A percentile compares a stretch with the other conserved stretches of the same genome.
Evolutionary conservation across 805 yeast genomes (phyloP).

Genomic region (Candida jianshihensis): DNA sequence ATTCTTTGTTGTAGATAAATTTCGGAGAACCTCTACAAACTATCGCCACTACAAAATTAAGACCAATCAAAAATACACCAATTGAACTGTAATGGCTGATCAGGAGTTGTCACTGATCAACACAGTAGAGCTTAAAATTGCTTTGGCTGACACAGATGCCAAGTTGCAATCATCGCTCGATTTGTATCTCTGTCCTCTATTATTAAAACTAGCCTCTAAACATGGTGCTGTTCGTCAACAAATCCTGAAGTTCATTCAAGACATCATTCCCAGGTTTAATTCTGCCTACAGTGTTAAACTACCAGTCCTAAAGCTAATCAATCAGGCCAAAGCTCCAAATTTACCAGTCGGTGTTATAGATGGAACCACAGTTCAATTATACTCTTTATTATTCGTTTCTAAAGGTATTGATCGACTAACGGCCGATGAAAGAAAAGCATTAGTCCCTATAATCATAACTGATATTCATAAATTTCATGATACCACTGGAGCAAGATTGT

Average conservation of each 20-base stretch:
- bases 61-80: background rate
- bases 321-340: slow-evolving; percentile 57
- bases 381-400: slow-evolving; percentile 59
- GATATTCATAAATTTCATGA: slow-evolving; percentile 36
- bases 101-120: slow-evolving; percentile 56
- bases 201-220: slow-evolving; percentile 72
- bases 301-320: slow-evolving; percentile 56
- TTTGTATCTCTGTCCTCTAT: slow-evolving; percentile 66
- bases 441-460: slow-evolving; percentile 42
- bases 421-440: slow-evolving; percentile 26
- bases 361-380: slow-evolving; percentile 46
- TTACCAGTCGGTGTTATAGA: slow-evolving; percentile 32
- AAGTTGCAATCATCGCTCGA: slow-evolving; percentile 57
- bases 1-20: no score
- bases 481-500: slow-evolving; percentile 47
- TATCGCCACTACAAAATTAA: no score
- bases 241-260: slow-evolving; percentile 59
- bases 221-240: slow-evolving; percentile 59
- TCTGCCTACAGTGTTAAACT: slow-evolving; percentile 47
- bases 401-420: slow-evolving; percentile 56
- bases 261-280: slow-evolving; percentile 59
- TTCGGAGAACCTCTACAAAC: no score
- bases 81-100: slow-evolving; percentile 20
- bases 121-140: slow-evolving; percentile 76
- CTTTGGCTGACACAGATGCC: slow-evolving; percentile 61